Evolutionary conservation across 2,329 filamentous ascomycete genomes (phyloP), one percentile per base, ranked within the genome.

Genomic region (Helotiales sp.): DNA sequence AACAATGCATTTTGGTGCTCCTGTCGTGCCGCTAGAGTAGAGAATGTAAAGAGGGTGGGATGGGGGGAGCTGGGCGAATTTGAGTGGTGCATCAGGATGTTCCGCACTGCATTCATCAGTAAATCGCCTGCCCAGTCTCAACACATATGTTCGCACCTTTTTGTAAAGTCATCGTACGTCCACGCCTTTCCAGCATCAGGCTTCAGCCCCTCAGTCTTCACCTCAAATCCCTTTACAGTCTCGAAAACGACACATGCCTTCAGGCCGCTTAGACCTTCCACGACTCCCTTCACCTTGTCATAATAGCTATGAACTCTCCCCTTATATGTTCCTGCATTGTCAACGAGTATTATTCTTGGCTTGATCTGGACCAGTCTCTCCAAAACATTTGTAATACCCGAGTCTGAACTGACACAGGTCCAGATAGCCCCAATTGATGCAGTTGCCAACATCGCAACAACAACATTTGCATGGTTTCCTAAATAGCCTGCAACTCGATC

Each of bases 381-480:
- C 25, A 98, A 77, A 0, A 98, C 93, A 15, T 93, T 93, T 67
- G 90, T 91, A 1, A 96, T 90, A 10, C 93, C 93, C 15, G 89
- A 96, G 72, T 98, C 93, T 2, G 93, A 92, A 67, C 90, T 96
- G 49, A 97, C 91, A 6, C 90, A 90, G 0, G 93, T 96, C 93
- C 93, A 98, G 34, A 96, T 84, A 15, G 90, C 93, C 29, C 95
- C 95, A 2, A 97, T 73, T 1, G 90, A 86, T 0, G 91, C 87
- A 0, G 91, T 83, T 1, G 90, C 90, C 30, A 99, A 80, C 87
- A 96, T 95, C 19, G 91, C 91, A 10, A 97, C 86, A 19, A 98
- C 77, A 0, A 93, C 89, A 72, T 96, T 89, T 6, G 85, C 85
- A 72, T 97, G 92, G 69, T 99, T 98, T 22, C 91, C 93, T 13